Evolutionary conservation across 2,329 filamentous ascomycete species (phyloP).

Genomic region (Aspergillus sp.): DNA sequence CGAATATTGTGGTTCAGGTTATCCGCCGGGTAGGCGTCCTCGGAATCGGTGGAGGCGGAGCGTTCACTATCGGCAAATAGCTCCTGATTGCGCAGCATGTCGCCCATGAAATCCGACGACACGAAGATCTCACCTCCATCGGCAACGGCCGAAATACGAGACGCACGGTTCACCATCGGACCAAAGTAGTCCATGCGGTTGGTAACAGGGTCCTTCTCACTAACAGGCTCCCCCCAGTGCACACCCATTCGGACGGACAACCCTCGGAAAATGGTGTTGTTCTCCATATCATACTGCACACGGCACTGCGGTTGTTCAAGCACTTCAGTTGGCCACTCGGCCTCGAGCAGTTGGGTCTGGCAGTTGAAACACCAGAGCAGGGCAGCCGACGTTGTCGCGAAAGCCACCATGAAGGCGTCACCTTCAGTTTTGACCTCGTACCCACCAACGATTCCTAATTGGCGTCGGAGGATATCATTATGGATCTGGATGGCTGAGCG

Average conservation of each 20-base stretch:
- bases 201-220: constrained; percentile 90
- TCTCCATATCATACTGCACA: constrained; percentile 71
- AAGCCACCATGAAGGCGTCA: constrained; percentile 98
- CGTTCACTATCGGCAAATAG: constrained; percentile 80
- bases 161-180: constrained; percentile 96
- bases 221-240: constrained; percentile 89
- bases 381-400: constrained; percentile 89
- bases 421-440: constrained; percentile 99
- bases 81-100: constrained; percentile 84
- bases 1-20: constrained; percentile 65
- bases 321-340: constrained; percentile 89
- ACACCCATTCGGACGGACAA: constrained; percentile 96
- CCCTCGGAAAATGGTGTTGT: constrained; percentile 83
- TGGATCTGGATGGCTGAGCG: constrained; percentile 92
- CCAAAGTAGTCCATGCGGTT: constrained; percentile 99
- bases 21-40: constrained; percentile 69
- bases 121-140: constrained; percentile 97
- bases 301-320: constrained; percentile 77
- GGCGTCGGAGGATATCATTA: constrained; percentile 92
- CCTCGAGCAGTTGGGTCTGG: constrained; percentile 76
- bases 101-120: constrained; percentile 91
- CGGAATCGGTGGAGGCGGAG: constrained; percentile 56
- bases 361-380: constrained; percentile 95
- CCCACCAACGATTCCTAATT: constrained; percentile 84
- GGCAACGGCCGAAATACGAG: constrained; percentile 85